Evolutionary conservation across 805 yeast species (phyloP).

Genomic region (Yamadazyma akitaensis): DNA sequence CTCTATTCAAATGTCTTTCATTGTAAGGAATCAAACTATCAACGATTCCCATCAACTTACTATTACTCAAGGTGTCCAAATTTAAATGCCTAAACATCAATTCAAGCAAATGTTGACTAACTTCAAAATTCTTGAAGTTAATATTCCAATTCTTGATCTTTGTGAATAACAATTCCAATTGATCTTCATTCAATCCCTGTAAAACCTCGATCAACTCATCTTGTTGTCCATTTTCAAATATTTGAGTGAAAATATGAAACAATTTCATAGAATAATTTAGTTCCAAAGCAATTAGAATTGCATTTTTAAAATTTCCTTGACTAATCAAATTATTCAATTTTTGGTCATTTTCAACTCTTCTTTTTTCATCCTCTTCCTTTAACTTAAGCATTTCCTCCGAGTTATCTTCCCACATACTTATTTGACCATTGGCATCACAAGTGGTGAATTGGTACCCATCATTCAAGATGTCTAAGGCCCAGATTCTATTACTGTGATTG

Average conservation of each 20-base stretch:
- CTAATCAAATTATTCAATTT: slow-evolving; percentile 70
- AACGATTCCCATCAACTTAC: slow-evolving; percentile 63
- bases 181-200: slow-evolving; percentile 53
- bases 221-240: slow-evolving; percentile 51
- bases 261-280: slow-evolving; percentile 88
- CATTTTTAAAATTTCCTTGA: slow-evolving; percentile 79
- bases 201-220: slow-evolving; percentile 62
- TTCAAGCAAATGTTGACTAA: slow-evolving; percentile 74
- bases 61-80: slow-evolving; percentile 55
- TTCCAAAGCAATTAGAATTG: slow-evolving; percentile 79
- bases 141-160: slow-evolving; percentile 95
- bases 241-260: slow-evolving; percentile 68
- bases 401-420: slow-evolving; percentile 85
- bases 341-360: slow-evolving; percentile 83
- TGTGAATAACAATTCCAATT: slow-evolving; percentile 58
- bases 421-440: slow-evolving; percentile 94
- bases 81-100: slow-evolving; percentile 57
- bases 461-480: slow-evolving; percentile 73
- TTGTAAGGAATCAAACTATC: slow-evolving; percentile 85
- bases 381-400: slow-evolving; percentile 66
- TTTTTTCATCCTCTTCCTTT: slow-evolving; percentile 50
- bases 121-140: slow-evolving; percentile 72
- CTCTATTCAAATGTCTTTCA: slow-evolving; percentile 75
- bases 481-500: slow-evolving; percentile 87
- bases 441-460: slow-evolving; percentile 70